A percentile compares a stretch with the other conserved stretches of the same genome.
These are phyloP conservation scores for Elsinoe necatrix DNA, from an alignment of 2,329 filamentous ascomycete genomes.

Conservation along the genomic window DNA sequence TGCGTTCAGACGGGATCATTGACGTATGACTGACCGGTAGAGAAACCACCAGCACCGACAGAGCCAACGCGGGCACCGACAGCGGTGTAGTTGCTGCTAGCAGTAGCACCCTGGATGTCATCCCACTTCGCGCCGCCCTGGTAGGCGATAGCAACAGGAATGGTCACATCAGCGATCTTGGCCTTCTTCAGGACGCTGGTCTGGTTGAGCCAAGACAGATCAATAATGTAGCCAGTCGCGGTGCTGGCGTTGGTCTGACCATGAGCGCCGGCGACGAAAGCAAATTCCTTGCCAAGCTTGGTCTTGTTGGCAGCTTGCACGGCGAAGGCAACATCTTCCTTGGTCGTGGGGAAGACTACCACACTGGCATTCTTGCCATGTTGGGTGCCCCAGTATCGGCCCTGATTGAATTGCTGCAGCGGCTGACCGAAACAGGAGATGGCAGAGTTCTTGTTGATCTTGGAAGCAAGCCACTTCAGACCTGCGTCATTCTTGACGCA, in stretches of 20 bases:
- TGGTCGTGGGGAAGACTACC: conserved; percentile 17
- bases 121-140: conserved; percentile 17
- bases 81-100: conserved; percentile 14
- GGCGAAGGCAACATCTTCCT: conserved; percentile 14
- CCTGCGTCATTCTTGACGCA: conserved; percentile 15
- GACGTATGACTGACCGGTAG: conserved; percentile 2
- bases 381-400: conserved; percentile 17
- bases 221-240: conserved; percentile 17
- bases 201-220: conserved; percentile 18
- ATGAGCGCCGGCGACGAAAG: conserved; percentile 18
- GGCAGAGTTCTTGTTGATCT: conserved; percentile 12
- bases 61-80: conserved; percentile 16
- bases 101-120: conserved; percentile 14
- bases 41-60: conserved; percentile 18
- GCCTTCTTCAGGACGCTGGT: conserved; percentile 16
- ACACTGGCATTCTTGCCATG: conserved; percentile 16
- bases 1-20: neutral
- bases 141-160: conserved; percentile 15
- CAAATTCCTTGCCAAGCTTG: conserved; percentile 14
- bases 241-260: conserved; percentile 18
- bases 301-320: conserved; percentile 14
- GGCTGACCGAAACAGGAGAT: conserved; percentile 16
- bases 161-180: conserved; percentile 6
- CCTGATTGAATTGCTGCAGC: conserved; percentile 14
- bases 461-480: conserved; percentile 12